Evolutionary conservation across 768 basidiomycete genomes (phyloP), one percentile per base, ranked within the genome.

Genomic region (Suillus fuscotomentosus): DNA sequence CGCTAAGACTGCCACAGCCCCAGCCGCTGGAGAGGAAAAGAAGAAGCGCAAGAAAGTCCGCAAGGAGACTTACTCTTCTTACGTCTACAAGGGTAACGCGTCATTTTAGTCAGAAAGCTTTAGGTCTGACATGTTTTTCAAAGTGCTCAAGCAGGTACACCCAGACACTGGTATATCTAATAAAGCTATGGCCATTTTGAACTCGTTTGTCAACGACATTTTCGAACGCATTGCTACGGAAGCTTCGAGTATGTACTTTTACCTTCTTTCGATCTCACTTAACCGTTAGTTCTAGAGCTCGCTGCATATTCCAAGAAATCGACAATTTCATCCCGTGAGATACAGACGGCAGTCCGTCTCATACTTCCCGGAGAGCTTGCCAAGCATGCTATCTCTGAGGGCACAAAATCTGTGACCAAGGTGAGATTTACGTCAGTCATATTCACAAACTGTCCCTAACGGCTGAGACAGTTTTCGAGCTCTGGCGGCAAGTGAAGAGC

Each of bases 121-220:
- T 43, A 31, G 14, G 27, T 34, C 62, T 67, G 20, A 69, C 43
- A 22, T 43, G 20, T 48, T 31, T 42, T 68, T 54, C 47, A 22
- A 24, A 94, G 95, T 96, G 71, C 87, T 97, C 67, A 95, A 94
- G 80, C 95, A 98, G 82, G 96, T 98, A 65, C 97, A 98, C 83
- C 95, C 96, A 60, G 97, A 98, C 74, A 99, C 94, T 60, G 97
- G 96, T 89, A 98, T 98, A 82, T 96, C 95, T 62, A 98, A 97
- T 88, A 97, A 97, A 84, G 95, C 94, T 24, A 96, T 97, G 94
- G 91, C 94, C 66, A 96, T 97, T 75, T 80, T 97, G 63, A 97
- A 97, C 84, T 93, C 90, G 64, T 97, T 97, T 74, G 95, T 97
- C 73, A 95, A 95, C 72, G 95, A 97, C 71, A 97, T 94, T 69